phyloP scores from a whole-genome alignment of 2,329 filamentous ascomycete genomes.

The Acrocalymma vagum region DNA sequence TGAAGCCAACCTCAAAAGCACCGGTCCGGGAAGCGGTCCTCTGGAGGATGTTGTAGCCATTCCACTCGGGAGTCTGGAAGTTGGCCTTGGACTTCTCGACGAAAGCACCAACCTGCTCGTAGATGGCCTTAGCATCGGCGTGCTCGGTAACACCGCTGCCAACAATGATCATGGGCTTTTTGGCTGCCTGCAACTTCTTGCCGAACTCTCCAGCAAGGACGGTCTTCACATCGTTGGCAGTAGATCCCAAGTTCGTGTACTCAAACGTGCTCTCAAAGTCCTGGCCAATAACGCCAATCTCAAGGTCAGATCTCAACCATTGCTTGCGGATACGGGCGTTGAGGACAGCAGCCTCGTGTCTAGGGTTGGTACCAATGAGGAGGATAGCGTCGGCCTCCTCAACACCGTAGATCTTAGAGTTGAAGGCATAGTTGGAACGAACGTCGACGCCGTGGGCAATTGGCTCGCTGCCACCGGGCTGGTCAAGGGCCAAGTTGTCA shows the following conservation, averaged over 20 bases:
- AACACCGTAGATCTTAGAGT: conserved; percentile 91
- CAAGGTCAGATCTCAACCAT: conserved; percentile 93
- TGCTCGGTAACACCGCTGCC: conserved; percentile 94
- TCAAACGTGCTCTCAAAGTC: conserved; percentile 94
- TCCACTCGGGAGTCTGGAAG: conserved; percentile 91
- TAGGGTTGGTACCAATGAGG: conserved; percentile 92
- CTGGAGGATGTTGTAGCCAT: conserved; percentile 97
- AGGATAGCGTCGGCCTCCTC: conserved; percentile 94
- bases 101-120: conserved; percentile 88
- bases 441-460: conserved; percentile 93
- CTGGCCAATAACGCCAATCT: conserved; percentile 91
- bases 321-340: conserved; percentile 98
- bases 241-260: conserved; percentile 86
- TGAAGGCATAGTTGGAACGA: conserved; percentile 95
- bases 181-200: conserved; percentile 86
- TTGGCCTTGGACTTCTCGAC: conserved; percentile 91
- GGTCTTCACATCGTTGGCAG: conserved; percentile 82
- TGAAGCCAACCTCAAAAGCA: conserved; percentile 96
- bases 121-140: conserved; percentile 88
- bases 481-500: conserved; percentile 93
- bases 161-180: conserved; percentile 96
- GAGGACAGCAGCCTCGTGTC: conserved; percentile 92
- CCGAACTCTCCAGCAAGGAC: conserved; percentile 88
- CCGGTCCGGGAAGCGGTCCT: conserved; percentile 90
- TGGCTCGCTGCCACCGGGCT: conserved; percentile 82